These are phyloP conservation scores for Neonectria magnoliae DNA, from an alignment of 2,329 filamentous ascomycete species.

Conservation along the genomic window DNA sequence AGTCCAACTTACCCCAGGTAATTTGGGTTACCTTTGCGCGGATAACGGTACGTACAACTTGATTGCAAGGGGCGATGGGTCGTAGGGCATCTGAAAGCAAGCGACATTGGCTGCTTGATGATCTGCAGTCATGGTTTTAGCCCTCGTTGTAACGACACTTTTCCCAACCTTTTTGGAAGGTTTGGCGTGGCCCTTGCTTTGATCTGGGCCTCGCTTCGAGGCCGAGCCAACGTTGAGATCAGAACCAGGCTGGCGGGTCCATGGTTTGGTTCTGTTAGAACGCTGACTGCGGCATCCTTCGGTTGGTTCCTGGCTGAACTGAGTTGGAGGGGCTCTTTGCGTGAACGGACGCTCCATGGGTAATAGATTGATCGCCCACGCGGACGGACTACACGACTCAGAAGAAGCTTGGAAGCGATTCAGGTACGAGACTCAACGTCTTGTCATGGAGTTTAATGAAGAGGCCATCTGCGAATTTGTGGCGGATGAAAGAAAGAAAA, in stretches of 20 bases:
- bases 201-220: not conserved
- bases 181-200: not conserved
- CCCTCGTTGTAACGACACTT: not conserved
- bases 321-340: not conserved
- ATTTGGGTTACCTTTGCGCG: not conserved
- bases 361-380: not conserved
- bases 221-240: not conserved
- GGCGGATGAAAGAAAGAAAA: not conserved
- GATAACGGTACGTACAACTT: not conserved
- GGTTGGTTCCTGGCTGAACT: not conserved
- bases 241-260: not conserved
- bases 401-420: not conserved
- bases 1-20: slow-evolving; percentile 2
- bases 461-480: not conserved
- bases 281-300: not conserved
- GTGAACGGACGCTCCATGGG: not conserved
- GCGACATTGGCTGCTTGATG: not conserved
- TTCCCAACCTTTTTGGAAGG: not conserved
- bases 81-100: not conserved
- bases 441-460: not conserved
- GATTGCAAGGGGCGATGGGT: not conserved
- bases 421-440: not conserved
- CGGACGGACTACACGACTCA: not conserved
- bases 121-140: not conserved
- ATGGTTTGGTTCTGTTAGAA: not conserved